Conservation (phyloP, 352 stramenopile species). For the Globisporangium lucens region DNA sequence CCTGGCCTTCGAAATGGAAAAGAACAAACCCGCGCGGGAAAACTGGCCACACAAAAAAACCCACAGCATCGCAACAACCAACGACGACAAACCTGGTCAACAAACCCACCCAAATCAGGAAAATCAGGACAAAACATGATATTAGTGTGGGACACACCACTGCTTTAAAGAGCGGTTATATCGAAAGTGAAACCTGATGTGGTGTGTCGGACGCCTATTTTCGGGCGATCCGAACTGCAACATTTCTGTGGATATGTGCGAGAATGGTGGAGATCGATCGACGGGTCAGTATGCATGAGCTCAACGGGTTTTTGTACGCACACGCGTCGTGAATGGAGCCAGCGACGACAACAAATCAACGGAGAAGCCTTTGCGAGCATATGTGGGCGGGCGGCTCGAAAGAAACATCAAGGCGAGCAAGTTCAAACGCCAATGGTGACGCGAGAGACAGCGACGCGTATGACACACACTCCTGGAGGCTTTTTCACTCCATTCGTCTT, state of each 20-base stretch:
- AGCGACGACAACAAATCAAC: not conserved
- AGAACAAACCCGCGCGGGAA: conserved; percentile 12
- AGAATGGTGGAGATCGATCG: not conserved
- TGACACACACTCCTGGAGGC: not conserved
- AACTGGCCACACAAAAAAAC: conserved; percentile 11
- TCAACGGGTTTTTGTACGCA: not conserved
- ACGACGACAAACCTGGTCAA: not conserved
- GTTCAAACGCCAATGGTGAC: conserved; percentile 8
- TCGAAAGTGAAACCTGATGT: not conserved
- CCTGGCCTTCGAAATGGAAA: conserved; percentile 10
- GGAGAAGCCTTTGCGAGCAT: not conserved
- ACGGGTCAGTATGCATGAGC: not conserved
- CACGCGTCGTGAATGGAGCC: not conserved
- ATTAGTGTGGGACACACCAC: conserved; percentile 3
- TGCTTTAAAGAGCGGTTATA: not conserved
- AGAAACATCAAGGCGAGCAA: not conserved
- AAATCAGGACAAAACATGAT: not conserved
- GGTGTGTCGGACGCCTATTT: conserved; percentile 1
- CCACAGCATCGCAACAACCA: conserved; percentile 9
- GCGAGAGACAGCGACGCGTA: not conserved
- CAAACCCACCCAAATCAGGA: not conserved
- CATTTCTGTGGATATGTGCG: conserved; percentile 1
- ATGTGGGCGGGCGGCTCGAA: not conserved
- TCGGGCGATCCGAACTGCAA: conserved; percentile 13
- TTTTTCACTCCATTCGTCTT: not conserved